Base-by-base conservation (phyloP, 2,329 filamentous ascomycete species). In the Exserohilum rostratum region DNA sequence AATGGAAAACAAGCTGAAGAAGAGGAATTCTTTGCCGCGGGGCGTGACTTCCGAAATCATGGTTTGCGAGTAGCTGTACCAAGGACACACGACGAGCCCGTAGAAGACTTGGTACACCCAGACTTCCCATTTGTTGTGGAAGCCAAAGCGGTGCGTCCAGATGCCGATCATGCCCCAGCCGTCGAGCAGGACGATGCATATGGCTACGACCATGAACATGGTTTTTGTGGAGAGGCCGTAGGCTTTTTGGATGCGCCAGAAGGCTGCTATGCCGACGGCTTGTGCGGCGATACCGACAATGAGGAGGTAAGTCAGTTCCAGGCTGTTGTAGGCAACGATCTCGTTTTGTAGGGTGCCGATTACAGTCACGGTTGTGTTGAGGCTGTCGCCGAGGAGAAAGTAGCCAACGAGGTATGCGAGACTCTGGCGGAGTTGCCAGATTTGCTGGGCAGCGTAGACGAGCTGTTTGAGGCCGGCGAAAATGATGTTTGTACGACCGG, bases 11-110 rank as follows among this genome's bases (percentile, higher is more conserved):
- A 90, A 72, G 42, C 80, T 83, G 79, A 90, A 90, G 78, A 90
- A 90, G 10, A 90, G 75, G 63, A 88, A 89, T 61, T 89, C 87
- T 64, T 88, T 85, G 33, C 87, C 87, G 5, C 85, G 79, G 0
- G 87, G 87, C 0, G 86, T 88, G 2, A 90, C 85, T 62, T 88
- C 87, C 2, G 82, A 85, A 61, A 90, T 90, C 82, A 90, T 87
- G 64, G 87, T 89, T 68, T 89, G 87, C 0, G 82, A 85, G 71
- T 90, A 90, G 43, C 83, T 85, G 71, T 89, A 89, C 86, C 86
- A 89, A 0, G 87, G 86, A 58, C 86, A 88, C 6, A 89, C 84
- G 42, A 88, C 81, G 1, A 90, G 76, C 0, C 87, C 87, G 62
- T 88, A 89, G 60, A 86, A 87, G 7, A 72, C 76, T 49, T 77